A percentile compares a stretch with the other conserved stretches of the same genome.
Conservation (phyloP, 2,329 filamentous ascomycete species). For the Huntiella omanensis region DNA sequence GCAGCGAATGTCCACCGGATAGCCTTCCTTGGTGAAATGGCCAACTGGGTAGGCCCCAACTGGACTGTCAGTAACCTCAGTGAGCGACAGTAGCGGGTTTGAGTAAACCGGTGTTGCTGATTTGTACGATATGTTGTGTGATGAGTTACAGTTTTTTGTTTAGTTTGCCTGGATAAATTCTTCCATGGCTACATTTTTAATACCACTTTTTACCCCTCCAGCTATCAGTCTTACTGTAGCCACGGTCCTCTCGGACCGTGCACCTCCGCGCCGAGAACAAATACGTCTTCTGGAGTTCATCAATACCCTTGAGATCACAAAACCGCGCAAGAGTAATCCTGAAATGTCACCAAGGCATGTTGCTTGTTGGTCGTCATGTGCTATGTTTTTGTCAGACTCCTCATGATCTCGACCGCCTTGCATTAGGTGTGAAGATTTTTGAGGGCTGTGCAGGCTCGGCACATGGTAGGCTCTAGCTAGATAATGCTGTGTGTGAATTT, state of each 20-base stretch:
- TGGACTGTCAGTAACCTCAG: slow-evolving; percentile 51
- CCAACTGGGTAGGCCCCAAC: slow-evolving; percentile 51
- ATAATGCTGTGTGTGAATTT: neutral
- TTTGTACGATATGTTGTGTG: slow-evolving; percentile 1
- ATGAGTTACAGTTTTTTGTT: neutral
- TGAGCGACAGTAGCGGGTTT: neutral
- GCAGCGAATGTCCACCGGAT: slow-evolving; percentile 40
- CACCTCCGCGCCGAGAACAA: slow-evolving; percentile 26
- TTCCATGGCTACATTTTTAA: slow-evolving; percentile 2
- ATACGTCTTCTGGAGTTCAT: slow-evolving; percentile 37
- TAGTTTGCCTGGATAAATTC: slow-evolving; percentile 11
- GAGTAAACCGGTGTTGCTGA: neutral
- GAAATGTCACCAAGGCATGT: neutral
- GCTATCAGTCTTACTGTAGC: slow-evolving; percentile 3
- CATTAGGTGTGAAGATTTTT: no score
- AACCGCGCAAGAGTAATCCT: slow-evolving; percentile 37
- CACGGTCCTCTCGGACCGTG: slow-evolving; percentile 11
- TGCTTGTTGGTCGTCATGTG: no score
- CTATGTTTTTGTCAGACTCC: no score
- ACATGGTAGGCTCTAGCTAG: no score
- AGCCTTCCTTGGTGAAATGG: slow-evolving; percentile 67
- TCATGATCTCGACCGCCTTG: no score
- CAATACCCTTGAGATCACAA: slow-evolving; percentile 40
- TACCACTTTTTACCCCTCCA: neutral
- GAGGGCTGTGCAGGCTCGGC: no score